phyloP scores from a whole-genome alignment of 2,329 filamentous ascomycete species.

The Piedraia hortae region DNA sequence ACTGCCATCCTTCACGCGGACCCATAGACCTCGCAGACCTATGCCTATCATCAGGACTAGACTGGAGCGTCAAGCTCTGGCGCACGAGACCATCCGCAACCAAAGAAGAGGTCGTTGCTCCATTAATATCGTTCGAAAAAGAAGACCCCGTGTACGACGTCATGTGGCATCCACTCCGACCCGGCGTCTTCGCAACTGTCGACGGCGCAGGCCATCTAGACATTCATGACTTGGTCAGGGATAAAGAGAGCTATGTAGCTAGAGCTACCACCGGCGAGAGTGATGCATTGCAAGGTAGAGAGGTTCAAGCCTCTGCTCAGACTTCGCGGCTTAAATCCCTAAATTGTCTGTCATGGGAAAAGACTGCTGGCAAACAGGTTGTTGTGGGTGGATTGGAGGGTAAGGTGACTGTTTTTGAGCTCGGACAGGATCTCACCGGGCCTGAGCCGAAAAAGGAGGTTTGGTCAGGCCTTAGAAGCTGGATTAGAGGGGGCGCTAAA shows the following conservation, averaged over 20 bases:
- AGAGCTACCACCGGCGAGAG: slow-evolving; percentile 26
- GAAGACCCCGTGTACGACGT: slow-evolving; percentile 96
- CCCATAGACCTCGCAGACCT: slow-evolving; percentile 85
- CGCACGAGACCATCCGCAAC: slow-evolving; percentile 63
- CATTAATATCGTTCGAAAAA: slow-evolving; percentile 67
- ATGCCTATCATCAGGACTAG: slow-evolving; percentile 69
- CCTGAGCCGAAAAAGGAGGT: slow-evolving; percentile 61
- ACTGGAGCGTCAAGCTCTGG: slow-evolving; percentile 97
- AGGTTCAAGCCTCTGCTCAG: too few species aligned
- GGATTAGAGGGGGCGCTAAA: slow-evolving; percentile 29
- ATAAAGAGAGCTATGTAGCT: slow-evolving; percentile 75
- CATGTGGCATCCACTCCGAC: slow-evolving; percentile 80
- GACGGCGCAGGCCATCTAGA: slow-evolving; percentile 82
- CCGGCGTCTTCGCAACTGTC: slow-evolving; percentile 79
- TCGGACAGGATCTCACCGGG: slow-evolving; percentile 56
- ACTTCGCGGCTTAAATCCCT: slow-evolving; percentile 40
- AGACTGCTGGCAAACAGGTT: slow-evolving; percentile 57
- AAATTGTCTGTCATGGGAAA: slow-evolving; percentile 89
- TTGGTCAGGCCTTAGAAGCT: slow-evolving; percentile 77
- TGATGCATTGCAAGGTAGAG: slow-evolving; percentile 11
- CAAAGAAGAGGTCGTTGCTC: slow-evolving; percentile 16
- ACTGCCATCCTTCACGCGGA: slow-evolving; percentile 80
- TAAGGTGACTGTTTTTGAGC: slow-evolving; percentile 75
- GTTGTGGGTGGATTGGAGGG: slow-evolving; percentile 85
- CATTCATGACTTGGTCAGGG: slow-evolving; percentile 79